These are phyloP conservation scores for Kurtzmaniella quercitrusa DNA, from an alignment of 1,139 yeast species.

Conservation along the genomic window DNA sequence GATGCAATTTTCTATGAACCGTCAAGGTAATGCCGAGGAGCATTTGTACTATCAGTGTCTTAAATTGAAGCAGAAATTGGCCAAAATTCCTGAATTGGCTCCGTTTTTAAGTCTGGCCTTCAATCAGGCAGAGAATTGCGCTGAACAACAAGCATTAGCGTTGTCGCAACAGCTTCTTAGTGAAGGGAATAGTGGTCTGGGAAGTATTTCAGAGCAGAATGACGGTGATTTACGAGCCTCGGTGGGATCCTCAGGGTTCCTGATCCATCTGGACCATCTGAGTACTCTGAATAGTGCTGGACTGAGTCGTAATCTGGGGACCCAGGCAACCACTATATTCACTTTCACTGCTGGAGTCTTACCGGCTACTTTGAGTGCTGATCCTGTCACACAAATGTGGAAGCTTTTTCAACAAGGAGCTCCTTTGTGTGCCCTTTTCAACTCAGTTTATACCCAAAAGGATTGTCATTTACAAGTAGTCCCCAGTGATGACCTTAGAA, in stretches of 20 bases:
- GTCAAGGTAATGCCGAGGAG: slow-evolving; percentile 60
- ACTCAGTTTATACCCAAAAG: slow-evolving; percentile 39
- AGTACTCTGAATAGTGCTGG: slow-evolving; percentile 9
- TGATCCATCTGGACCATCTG: slow-evolving; percentile 20
- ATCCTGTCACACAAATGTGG: slow-evolving; percentile 91
- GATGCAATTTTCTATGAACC: slow-evolving; percentile 48
- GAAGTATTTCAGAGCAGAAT: slow-evolving; percentile 4
- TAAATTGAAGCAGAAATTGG: slow-evolving; percentile 53
- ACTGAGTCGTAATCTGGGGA: background rate
- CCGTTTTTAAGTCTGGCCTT: slow-evolving; percentile 62
- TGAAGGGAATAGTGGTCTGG: slow-evolving; percentile 16
- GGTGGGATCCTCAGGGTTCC: slow-evolving; percentile 21
- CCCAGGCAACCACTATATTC: slow-evolving; percentile 24
- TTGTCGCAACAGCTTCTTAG: slow-evolving; percentile 35
- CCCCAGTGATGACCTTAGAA: slow-evolving; percentile 72
- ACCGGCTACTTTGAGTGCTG: slow-evolving; percentile 71
- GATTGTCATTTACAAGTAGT: slow-evolving; percentile 48
- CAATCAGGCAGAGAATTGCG: slow-evolving; percentile 54
- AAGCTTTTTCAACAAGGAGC: slow-evolving; percentile 89
- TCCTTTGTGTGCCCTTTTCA: slow-evolving; percentile 82
- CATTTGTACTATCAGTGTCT: slow-evolving; percentile 74
- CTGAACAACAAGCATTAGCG: slow-evolving; percentile 70
- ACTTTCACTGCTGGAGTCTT: slow-evolving; percentile 74
- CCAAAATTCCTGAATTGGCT: slow-evolving; percentile 63
- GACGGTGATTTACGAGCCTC: slow-evolving; percentile 25